A percentile compares a stretch with the other conserved stretches of the same genome.
Conservation (phyloP, 306 rosid genomes). For the Adenanthera pavonina region DNA sequence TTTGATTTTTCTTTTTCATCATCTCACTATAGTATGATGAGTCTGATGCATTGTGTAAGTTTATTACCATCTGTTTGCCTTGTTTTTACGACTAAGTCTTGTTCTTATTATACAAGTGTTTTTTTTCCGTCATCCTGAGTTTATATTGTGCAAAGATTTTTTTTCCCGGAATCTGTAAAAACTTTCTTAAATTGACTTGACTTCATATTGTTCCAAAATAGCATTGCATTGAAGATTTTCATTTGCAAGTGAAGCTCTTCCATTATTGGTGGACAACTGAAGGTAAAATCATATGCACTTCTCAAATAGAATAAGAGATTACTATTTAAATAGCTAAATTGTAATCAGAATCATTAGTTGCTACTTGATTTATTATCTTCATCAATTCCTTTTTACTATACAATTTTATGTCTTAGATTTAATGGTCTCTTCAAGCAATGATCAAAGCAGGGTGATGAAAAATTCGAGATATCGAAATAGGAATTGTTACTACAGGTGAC, state of each 20-base stretch:
- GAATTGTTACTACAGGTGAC: too few relatives aligned
- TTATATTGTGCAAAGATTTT: not conserved
- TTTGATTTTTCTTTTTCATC: not conserved
- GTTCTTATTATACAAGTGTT: not conserved
- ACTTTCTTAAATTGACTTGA: conserved; percentile 1
- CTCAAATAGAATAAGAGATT: not conserved
- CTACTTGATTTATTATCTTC: too few relatives aligned
- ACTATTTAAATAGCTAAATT: not conserved
- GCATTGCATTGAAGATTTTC: conserved; percentile 22
- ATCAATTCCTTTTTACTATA: too few relatives aligned
- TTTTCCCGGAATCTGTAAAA: not conserved
- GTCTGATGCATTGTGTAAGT: not conserved
- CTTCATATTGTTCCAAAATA: conserved; percentile 1
- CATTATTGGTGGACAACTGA: conserved; percentile 25
- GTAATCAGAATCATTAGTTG: too few relatives aligned
- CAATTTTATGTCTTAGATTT: too few relatives aligned
- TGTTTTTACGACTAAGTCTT: not conserved
- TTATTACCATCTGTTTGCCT: not conserved
- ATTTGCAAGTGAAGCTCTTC: not conserved
- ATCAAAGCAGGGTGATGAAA: too few relatives aligned
- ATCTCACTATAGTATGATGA: not conserved
- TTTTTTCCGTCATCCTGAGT: not conserved
- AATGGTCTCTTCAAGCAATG: too few relatives aligned
- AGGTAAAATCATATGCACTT: conserved; percentile 22
- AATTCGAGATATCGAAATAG: too few relatives aligned